These are phyloP conservation scores for Dissoconium aciculare DNA, from an alignment of 2,329 filamentous ascomycete species.

Conservation along the genomic window DNA sequence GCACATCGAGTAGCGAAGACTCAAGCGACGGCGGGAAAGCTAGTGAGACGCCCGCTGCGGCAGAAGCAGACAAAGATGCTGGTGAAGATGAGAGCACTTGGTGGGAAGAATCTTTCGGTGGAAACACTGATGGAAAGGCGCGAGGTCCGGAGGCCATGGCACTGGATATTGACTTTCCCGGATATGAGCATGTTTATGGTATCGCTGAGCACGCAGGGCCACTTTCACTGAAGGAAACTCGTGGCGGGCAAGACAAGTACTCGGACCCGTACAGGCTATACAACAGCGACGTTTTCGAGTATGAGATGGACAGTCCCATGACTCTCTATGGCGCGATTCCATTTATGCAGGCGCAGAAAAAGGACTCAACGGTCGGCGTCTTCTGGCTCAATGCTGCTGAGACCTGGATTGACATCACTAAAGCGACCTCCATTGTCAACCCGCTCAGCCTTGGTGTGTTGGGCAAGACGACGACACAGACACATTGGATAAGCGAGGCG, in stretches of 20 bases:
- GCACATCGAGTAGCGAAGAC: no score
- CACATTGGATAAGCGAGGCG: conserved; percentile 92
- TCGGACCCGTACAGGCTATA: conserved; percentile 85
- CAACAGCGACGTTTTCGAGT: conserved; percentile 96
- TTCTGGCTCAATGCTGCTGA: conserved; percentile 97
- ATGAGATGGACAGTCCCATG: conserved; percentile 94
- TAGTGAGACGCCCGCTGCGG: conserved; percentile 39
- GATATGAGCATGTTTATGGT: conserved; percentile 83
- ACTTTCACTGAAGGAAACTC: conserved; percentile 76
- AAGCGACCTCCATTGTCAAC: conserved; percentile 58
- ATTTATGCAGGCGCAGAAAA: conserved; percentile 93
- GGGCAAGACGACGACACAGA: conserved; percentile 62
- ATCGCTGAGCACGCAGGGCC: conserved; percentile 87
- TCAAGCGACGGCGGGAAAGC: conserved; percentile 31
- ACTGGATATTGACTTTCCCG: conserved; percentile 80
- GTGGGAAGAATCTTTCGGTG: conserved; percentile 96
- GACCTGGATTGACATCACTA: conserved; percentile 92
- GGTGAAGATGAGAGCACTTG: conserved; percentile 73
- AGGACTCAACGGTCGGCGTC: conserved; percentile 82
- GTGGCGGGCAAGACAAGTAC: conserved; percentile 73
- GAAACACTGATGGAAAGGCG: conserved; percentile 92
- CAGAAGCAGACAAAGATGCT: conserved; percentile 27
- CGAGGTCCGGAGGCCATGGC: conserved; percentile 82
- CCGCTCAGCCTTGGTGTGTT: conserved; percentile 58
- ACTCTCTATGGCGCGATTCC: conserved; percentile 95